Base-by-base conservation (phyloP, 2,329 filamentous ascomycete species). In the Aureobasidium sp. region DNA sequence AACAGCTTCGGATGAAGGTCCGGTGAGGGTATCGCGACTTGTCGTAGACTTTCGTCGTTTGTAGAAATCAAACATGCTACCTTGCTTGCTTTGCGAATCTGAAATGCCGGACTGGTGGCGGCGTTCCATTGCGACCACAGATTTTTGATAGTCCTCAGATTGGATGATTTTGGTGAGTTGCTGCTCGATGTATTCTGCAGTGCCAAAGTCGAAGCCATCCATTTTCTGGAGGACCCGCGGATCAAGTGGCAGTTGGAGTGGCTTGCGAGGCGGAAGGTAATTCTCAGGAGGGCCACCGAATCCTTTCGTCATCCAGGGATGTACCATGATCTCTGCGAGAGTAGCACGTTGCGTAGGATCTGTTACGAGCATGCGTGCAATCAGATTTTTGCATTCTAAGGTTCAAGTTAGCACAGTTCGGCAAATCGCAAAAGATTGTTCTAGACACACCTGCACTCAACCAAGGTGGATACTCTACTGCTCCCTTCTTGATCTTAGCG, bases 181-280 rank as follows among this genome's bases (percentile, higher is more conserved):
- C 2, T 84, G 79, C 62, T 84, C 87, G 71, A 99, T 97, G 62
- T 85, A 84, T 59, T 97, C 91, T 1, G 91, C 83, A 0, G 90
- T 83, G 0, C 94, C 94, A 77, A 97, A 99, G 74, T 97, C 96
- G 74, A 99, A 99, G 2, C 94, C 94, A 27, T 91, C 95, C 94
- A 99, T 99, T 68, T 90, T 92, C 53, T 90, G 85, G 62, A 99
- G 84, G 5, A 97, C 87, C 47, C 89, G 87, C 1, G 83, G 79
- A 70, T 97, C 93, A 11, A 99, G 78, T 6, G 93, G 92, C 15
- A 95, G 78, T 41, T 88, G 84, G n/a, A 97, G 75, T 2, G 94
- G 91, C 68, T 96, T 93, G 53, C 94, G 87, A 36, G 79, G 76
- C 3, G 92, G 92, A 2, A 99, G 80, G 66, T 89, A 90, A 70